Percentiles rank a stretch among this genome's conserved stretches.
phyloP scores from a whole-genome alignment of 2,329 filamentous ascomycete genomes.

The Penicillium sp. region DNA sequence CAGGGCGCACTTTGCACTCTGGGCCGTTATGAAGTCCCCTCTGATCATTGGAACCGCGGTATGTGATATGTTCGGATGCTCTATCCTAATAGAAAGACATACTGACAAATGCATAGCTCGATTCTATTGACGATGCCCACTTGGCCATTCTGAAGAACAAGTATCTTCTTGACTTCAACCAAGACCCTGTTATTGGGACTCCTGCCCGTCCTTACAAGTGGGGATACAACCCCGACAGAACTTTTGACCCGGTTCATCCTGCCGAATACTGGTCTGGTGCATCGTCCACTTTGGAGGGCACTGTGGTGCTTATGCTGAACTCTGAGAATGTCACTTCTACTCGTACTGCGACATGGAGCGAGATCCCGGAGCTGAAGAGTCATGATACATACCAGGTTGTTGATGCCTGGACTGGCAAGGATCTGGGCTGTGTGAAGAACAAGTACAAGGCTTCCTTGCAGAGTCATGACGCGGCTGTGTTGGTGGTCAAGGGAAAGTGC shows the following conservation, averaged over 20 bases:
- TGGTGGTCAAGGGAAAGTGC: slow-evolving; percentile 25
- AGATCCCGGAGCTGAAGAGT: slow-evolving; percentile 29
- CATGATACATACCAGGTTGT: slow-evolving; percentile 20
- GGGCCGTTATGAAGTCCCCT: slow-evolving; percentile 52
- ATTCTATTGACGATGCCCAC: slow-evolving; percentile 35
- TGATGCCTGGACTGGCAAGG: slow-evolving; percentile 31
- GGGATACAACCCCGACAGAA: slow-evolving; percentile 36
- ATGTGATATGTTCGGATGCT: slow-evolving; percentile 3
- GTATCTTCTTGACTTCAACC: slow-evolving; percentile 44
- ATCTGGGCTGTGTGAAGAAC: slow-evolving; percentile 31
- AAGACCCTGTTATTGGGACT: slow-evolving; percentile 44
- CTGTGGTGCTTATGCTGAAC: slow-evolving; percentile 34
- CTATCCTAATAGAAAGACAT: neutral
- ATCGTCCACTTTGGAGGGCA: slow-evolving; percentile 27
- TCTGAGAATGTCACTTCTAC: slow-evolving; percentile 22
- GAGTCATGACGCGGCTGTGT: slow-evolving; percentile 31
- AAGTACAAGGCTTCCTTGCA: slow-evolving; percentile 23
- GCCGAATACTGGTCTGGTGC: slow-evolving; percentile 39
- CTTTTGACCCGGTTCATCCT: slow-evolving; percentile 33
- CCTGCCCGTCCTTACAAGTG: slow-evolving; percentile 45
- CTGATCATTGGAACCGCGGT: slow-evolving; percentile 48
- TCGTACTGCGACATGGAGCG: slow-evolving; percentile 29
- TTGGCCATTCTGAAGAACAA: slow-evolving; percentile 46
- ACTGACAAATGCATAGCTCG: slow-evolving; percentile 27
- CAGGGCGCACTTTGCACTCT: slow-evolving; percentile 52